Percentiles rank a stretch among this genome's conserved stretches.
Evolutionary conservation across 768 basidiomycete species (phyloP).

Genomic region (Russula earlei): DNA sequence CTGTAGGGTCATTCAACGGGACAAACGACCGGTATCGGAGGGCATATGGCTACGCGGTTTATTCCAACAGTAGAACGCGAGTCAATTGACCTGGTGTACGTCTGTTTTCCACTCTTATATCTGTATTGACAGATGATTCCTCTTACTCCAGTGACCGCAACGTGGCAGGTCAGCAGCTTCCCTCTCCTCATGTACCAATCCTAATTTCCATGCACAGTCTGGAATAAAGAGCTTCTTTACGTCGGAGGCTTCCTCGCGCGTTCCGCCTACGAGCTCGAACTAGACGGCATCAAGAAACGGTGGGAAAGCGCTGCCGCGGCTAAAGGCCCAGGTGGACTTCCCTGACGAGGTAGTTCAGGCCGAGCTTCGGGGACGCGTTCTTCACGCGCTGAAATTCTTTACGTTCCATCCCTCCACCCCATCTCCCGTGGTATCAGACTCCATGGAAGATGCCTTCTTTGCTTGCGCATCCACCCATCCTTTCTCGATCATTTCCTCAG

Average conservation of each 20-base stretch:
- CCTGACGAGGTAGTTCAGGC: constrained; percentile 35
- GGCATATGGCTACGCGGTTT: constrained; percentile 70
- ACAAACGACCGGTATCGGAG: constrained; percentile 80
- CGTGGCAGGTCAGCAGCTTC: constrained; percentile 48
- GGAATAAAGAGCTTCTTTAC: constrained; percentile 85
- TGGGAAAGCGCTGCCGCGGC: constrained; percentile 46
- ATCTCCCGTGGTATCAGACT: constrained; percentile 60
- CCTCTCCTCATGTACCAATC: not conserved
- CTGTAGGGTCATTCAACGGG: constrained; percentile 77
- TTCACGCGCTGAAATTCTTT: constrained; percentile 85
- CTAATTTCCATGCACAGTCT: constrained; percentile 37
- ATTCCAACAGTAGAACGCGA: constrained; percentile 96
- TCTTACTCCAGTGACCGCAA: constrained; percentile 54
- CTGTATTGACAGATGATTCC: not conserved
- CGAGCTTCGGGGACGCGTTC: constrained; percentile 48
- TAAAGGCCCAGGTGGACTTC: constrained; percentile 17
- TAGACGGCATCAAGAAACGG: constrained; percentile 45
- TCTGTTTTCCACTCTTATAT: not conserved
- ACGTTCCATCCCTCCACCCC: constrained; percentile 85
- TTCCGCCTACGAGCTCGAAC: constrained; percentile 76
- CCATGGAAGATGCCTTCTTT: constrained; percentile 76
- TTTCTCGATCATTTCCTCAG: constrained; percentile 67
- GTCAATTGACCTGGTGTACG: constrained; percentile 79
- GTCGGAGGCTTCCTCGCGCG: constrained; percentile 79
- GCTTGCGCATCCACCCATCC: constrained; percentile 38